These are phyloP conservation scores for Lathyrus oleraceus DNA, from an alignment of 306 rosid genomes.

Conservation along the genomic window DNA sequence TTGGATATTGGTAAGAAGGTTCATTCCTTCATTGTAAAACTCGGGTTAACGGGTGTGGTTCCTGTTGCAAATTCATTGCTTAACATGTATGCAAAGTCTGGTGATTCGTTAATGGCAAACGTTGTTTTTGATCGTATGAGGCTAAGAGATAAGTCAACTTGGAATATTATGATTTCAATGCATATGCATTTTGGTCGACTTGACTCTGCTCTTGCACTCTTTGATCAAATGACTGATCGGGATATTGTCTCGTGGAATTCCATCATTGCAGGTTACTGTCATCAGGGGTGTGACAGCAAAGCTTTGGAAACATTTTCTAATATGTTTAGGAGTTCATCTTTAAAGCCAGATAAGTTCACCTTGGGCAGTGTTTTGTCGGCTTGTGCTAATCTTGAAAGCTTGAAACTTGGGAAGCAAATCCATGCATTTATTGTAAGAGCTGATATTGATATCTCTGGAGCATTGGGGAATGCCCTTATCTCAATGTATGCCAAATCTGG, in stretches of 20 bases:
- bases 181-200: constrained; percentile 62
- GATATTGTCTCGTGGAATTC: constrained; percentile 80
- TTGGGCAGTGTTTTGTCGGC: constrained; percentile 76
- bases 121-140: constrained; percentile 70
- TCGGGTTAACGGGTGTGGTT: constrained; percentile 54
- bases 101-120: constrained; percentile 60
- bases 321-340: constrained; percentile 55
- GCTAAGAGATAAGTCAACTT: constrained; percentile 56
- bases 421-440: constrained; percentile 63
- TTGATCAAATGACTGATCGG: constrained; percentile 62
- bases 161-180: constrained; percentile 74
- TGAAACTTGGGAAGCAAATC: constrained; percentile 73
- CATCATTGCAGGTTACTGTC: constrained; percentile 65
- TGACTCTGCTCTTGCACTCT: constrained; percentile 62
- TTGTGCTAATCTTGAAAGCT: constrained; percentile 69
- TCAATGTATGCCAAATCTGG: constrained; percentile 86
- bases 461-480: constrained; percentile 63
- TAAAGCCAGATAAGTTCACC: constrained; percentile 76
- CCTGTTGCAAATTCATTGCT: constrained; percentile 71
- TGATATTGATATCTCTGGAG: constrained; percentile 47
- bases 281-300: constrained; percentile 55
- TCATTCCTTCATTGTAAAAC: constrained; percentile 66
- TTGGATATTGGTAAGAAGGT: constrained; percentile 66
- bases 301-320: constrained; percentile 59
- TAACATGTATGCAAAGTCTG: constrained; percentile 87